Evolutionary conservation across 2,329 filamentous ascomycete genomes (phyloP).

Genomic region (Phialocephala sp.): DNA sequence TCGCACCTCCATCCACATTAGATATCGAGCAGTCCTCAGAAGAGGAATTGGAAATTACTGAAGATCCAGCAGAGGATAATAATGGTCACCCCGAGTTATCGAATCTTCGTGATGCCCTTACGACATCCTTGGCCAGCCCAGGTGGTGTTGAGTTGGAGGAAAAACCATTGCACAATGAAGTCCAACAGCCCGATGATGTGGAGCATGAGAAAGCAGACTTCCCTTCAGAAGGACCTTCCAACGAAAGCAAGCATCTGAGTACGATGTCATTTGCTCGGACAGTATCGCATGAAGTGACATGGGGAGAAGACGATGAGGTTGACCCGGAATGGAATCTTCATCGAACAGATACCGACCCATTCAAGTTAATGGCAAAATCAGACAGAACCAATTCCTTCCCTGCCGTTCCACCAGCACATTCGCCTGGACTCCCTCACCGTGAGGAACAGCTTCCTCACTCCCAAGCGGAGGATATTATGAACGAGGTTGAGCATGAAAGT

Average conservation of each 20-base stretch:
- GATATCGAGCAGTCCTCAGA: background rate
- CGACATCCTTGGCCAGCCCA: conserved; percentile 37
- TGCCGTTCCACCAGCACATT: conserved; percentile 53
- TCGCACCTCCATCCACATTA: conserved; percentile 5
- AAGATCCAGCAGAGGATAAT: conserved; percentile 26
- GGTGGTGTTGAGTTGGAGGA: conserved; percentile 40
- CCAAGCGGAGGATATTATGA: conserved; percentile 59
- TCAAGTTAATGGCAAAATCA: conserved; percentile 62
- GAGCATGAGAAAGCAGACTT: conserved; percentile 33
- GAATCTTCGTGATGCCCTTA: conserved; percentile 37
- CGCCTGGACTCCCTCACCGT: conserved; percentile 37
- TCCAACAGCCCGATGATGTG: conserved; percentile 16
- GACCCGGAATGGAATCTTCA: conserved; percentile 59
- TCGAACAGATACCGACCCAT: conserved; percentile 60
- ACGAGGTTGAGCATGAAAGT: conserved; percentile 53
- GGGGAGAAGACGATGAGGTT: conserved; percentile 60
- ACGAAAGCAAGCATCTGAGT: conserved; percentile 60
- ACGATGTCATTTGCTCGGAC: conserved; percentile 69
- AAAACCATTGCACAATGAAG: conserved; percentile 31
- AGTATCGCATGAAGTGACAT: conserved; percentile 66
- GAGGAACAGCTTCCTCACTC: conserved; percentile 53
- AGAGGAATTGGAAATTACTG: conserved; percentile 6
- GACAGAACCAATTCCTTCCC: conserved; percentile 70
- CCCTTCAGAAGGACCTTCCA: conserved; percentile 36
- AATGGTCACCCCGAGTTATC: conserved; percentile 32